Evolutionary conservation across 495 filamentous ascomycete species (phyloP).

Genomic region (Aspergillus panamensis): DNA sequence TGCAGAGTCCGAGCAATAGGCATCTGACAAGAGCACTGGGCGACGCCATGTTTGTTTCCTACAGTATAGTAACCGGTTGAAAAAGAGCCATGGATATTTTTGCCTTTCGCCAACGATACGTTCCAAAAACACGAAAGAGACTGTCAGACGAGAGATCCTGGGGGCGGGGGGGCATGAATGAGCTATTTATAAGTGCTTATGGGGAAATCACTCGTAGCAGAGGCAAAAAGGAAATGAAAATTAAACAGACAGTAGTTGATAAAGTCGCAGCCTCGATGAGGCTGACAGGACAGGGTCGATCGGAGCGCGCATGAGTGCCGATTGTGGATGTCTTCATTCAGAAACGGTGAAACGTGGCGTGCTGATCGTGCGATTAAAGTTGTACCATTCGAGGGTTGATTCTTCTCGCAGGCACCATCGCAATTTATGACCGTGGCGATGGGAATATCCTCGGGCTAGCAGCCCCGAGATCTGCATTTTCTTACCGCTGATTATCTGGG

Average conservation of each 20-base stretch:
- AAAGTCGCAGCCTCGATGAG: conserved; percentile 11
- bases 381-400: conserved; percentile 1
- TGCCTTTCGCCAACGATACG: neutral
- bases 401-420: neutral
- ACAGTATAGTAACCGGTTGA: too few relatives aligned
- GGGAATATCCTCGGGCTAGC: conserved; percentile 7
- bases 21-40: too few relatives aligned
- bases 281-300: conserved; percentile 4
- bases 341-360: conserved; percentile 18
- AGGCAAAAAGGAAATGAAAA: too few relatives aligned
- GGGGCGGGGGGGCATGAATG: too few relatives aligned
- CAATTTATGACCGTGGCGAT: neutral
- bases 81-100: neutral
- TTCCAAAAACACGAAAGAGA: too few relatives aligned
- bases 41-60: too few relatives aligned
- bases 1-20: neutral
- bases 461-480: neutral
- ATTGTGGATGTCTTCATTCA: conserved; percentile 5
- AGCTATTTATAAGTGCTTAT: conserved; percentile 2
- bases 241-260: neutral
- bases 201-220: too few relatives aligned
- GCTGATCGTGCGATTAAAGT: conserved; percentile 17
- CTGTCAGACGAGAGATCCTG: neutral
- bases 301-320: neutral
- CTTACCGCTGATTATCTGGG: conserved; percentile 1